Conservation (phyloP, 208 protist genomes). For the Tritrichomonas musculus region DNA sequence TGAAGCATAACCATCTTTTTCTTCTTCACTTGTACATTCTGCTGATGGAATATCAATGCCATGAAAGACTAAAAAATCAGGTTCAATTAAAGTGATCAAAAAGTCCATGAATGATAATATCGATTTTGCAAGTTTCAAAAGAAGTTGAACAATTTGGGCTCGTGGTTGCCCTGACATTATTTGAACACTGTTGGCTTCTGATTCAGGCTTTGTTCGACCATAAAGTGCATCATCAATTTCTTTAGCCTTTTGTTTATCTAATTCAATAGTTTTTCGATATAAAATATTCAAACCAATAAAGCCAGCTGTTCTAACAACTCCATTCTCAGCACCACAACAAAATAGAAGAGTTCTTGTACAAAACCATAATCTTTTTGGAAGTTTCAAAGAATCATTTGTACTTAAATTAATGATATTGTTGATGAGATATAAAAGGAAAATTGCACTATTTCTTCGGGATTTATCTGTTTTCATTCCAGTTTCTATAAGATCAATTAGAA, state of each 20-base stretch:
- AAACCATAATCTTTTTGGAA: not conserved
- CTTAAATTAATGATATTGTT: not conserved
- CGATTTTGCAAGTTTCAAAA: not conserved
- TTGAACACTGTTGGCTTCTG: not conserved
- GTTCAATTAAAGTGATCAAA: not conserved
- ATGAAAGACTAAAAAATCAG: not conserved
- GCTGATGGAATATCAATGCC: not conserved
- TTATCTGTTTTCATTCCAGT: not conserved
- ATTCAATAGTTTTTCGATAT: not conserved
- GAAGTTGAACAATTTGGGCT: not conserved
- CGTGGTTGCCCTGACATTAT: not conserved
- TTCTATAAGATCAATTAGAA: not conserved
- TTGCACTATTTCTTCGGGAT: not conserved
- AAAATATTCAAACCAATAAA: not conserved
- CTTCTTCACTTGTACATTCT: not conserved
- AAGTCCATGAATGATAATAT: not conserved
- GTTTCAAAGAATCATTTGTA: too few species aligned
- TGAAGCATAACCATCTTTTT: not conserved
- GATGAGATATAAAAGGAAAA: not conserved
- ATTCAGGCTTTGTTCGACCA: not conserved
- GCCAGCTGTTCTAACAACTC: not conserved
- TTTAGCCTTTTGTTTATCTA: not conserved
- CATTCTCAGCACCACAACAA: slow-evolving; percentile 10
- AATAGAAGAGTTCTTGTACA: not conserved
- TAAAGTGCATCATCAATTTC: not conserved